Evolutionary conservation across 768 basidiomycete species (phyloP).

Genomic region (Calocera cornea): DNA sequence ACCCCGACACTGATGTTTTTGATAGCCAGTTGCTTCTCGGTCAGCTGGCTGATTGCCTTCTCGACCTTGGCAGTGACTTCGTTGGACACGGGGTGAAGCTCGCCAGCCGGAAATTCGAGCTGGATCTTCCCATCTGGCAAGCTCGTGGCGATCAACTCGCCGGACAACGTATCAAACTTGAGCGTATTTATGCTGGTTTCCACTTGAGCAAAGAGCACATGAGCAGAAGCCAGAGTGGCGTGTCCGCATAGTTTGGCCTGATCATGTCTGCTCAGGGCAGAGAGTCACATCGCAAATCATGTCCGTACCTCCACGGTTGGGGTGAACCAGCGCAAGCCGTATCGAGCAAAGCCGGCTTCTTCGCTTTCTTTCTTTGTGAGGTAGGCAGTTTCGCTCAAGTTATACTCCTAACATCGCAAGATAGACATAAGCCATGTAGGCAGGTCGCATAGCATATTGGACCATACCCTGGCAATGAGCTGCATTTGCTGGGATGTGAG

Average conservation of each 20-base stretch:
- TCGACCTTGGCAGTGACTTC: not conserved
- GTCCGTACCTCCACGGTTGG: slow-evolving; percentile 15
- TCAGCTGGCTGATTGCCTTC: not conserved
- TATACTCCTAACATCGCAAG: not conserved
- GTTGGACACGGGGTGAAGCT: slow-evolving; percentile 3
- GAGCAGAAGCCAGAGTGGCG: slow-evolving; percentile 23
- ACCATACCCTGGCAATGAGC: not conserved
- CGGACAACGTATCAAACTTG: slow-evolving; percentile 16
- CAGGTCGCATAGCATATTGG: not conserved
- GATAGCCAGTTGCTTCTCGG: not conserved
- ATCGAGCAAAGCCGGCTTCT: slow-evolving; percentile 7
- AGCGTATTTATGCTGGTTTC: slow-evolving; percentile 11
- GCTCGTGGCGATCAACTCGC: slow-evolving; percentile 14
- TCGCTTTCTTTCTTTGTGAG: not conserved
- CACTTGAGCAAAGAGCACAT: slow-evolving; percentile 16
- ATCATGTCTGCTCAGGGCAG: not conserved
- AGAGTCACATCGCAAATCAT: not conserved
- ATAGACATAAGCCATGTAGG: not conserved
- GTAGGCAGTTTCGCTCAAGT: not conserved
- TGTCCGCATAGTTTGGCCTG: slow-evolving; percentile 22
- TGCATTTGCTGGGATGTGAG: not conserved
- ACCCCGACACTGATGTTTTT: not conserved
- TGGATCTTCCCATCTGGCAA: slow-evolving; percentile 13
- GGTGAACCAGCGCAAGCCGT: slow-evolving; percentile 23
- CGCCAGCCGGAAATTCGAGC: slow-evolving; percentile 20